Conservation (phyloP, 2,329 filamentous ascomycete genomes). For the Fusarium subglutinans region DNA sequence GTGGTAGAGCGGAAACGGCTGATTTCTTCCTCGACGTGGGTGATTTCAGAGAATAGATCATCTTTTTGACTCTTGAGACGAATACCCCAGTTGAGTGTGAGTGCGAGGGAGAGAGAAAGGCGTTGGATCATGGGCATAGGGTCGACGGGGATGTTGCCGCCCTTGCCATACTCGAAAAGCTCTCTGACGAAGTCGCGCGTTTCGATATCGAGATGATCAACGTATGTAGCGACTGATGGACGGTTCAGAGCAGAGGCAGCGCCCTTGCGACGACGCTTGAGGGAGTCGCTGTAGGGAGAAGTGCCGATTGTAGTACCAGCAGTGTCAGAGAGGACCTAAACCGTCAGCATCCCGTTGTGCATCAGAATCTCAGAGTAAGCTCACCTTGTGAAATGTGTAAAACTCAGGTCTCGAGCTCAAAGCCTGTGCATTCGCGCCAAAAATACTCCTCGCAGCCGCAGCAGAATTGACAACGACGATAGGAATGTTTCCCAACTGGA, state of each 20-base stretch:
- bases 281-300: constrained; percentile 70
- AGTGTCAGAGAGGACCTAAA: constrained; percentile 69
- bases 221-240: constrained; percentile 69
- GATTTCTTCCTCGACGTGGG: constrained; percentile 69
- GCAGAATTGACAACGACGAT: constrained; percentile 66
- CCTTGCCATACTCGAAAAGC: constrained; percentile 64
- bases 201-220: constrained; percentile 70
- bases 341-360: neutral
- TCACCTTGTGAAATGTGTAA: constrained; percentile 67
- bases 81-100: constrained; percentile 74
- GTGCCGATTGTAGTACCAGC: constrained; percentile 75
- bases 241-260: constrained; percentile 73
- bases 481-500: constrained; percentile 65
- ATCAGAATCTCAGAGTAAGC: neutral
- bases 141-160: constrained; percentile 64
- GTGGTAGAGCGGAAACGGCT: constrained; percentile 68
- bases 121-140: constrained; percentile 76
- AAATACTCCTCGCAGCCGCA: constrained; percentile 59
- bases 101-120: constrained; percentile 67
- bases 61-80: constrained; percentile 67
- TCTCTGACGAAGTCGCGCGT: constrained; percentile 71
- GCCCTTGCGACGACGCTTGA: constrained; percentile 71
- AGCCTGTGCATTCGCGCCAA: constrained; percentile 62
- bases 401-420: constrained; percentile 65
- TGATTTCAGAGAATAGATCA: constrained; percentile 69